Conservation (phyloP, 2,329 filamentous ascomycete species). For the Lachnellula cervina region DNA sequence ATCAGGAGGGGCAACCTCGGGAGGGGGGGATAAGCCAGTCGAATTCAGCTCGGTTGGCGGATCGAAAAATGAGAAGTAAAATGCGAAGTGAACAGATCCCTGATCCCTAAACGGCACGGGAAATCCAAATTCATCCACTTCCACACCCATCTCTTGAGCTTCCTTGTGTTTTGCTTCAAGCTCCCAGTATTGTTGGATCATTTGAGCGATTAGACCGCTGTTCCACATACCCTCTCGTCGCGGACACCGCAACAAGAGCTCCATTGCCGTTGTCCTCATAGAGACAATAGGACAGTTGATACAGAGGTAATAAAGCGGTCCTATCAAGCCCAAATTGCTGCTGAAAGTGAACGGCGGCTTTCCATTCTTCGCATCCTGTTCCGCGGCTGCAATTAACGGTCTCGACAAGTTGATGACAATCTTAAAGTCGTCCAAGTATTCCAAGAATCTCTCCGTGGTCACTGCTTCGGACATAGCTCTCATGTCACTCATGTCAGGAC, state of each 20-base stretch:
- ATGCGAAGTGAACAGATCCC: constrained; percentile 12
- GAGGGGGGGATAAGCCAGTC: constrained; percentile 8
- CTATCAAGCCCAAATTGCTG: constrained; percentile 27
- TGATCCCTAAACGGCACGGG: constrained; percentile 10
- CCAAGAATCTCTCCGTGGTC: constrained; percentile 11
- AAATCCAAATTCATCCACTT: constrained; percentile 15
- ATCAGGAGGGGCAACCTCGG: constrained; percentile 5
- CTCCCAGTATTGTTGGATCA: constrained; percentile 19
- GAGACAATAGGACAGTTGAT: constrained; percentile 14
- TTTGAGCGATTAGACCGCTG: constrained; percentile 21
- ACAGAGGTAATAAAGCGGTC: constrained; percentile 27
- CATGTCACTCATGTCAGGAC: constrained; percentile 6
- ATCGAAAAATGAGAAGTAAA: constrained; percentile 15
- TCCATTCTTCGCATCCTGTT: constrained; percentile 21
- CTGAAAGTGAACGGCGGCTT: constrained; percentile 26
- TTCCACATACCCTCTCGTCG: constrained; percentile 32
- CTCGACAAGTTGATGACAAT: constrained; percentile 21
- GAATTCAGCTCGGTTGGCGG: constrained; percentile 10
- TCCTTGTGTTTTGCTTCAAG: constrained; percentile 20
- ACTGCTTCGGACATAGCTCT: constrained; percentile 14
- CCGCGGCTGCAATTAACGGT: constrained; percentile 24
- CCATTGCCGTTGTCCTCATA: constrained; percentile 20
- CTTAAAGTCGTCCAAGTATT: constrained; percentile 15
- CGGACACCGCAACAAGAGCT: constrained; percentile 21
- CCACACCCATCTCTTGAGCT: constrained; percentile 2